Evolutionary conservation across 208 protist species (phyloP), one percentile per base, ranked within the genome.

Genomic region (Tritrichomonas foetus): DNA sequence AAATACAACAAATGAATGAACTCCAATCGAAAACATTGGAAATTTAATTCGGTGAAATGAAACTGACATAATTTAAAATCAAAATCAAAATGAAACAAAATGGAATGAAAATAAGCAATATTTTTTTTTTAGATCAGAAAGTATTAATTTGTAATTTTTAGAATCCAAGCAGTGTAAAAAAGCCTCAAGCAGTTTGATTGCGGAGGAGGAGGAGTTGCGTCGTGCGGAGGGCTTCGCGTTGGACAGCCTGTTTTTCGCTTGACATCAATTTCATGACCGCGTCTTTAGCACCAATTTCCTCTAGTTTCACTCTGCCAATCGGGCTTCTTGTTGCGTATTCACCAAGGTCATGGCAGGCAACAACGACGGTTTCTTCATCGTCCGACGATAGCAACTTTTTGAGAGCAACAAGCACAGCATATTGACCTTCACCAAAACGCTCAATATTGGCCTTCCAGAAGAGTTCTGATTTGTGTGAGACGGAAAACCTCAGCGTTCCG

Each of bases 371-470:
- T 47, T 89, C 78, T 57, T 89, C 78, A 57, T 89, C 78, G 57
- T 89, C 30, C 33, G 78, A 89, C 5, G 33, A n/a, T 11, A 89
- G n/a, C 25, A 89, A n/a, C 33, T 89, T 33, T 55, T 47, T 47
- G 3, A 89, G 47, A 39, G 41, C 78, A 41, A 39, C 47, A 57
- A 89, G 41, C 9, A 89, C 44, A 2, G 16, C 47, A 20, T 39
- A 89, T 8, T 89, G 25, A 39, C 57, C 33, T 39, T 89, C 78
- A 39, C 78, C 78, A 39, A 89, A 89, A 44, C 78, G 44, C 5
- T 89, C 78, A 57, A 89, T 47, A 39, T 89, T 89, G 39, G 41
- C 78, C 30, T 89, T 89, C 78, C 78, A 89, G 78, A 89, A 89
- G 3, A 57, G 27, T 50, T 89, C 78, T 57, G 78, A 53, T 20